Conservation (phyloP, 2,329 filamentous ascomycete species). For the Scopulariopsis brevicaulis region DNA sequence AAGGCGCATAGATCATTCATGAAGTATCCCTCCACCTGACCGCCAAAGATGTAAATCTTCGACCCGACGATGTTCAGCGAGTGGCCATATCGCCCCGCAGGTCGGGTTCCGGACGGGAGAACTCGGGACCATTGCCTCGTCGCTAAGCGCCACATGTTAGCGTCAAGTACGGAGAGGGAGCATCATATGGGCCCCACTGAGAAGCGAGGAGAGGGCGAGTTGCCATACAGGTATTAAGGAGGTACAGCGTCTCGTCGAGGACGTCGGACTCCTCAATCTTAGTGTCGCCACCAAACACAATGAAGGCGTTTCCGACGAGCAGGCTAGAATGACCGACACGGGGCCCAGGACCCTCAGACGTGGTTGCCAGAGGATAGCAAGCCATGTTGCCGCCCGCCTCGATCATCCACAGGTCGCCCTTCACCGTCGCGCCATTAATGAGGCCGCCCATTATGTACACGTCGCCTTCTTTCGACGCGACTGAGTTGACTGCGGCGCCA, state of each 20-base stretch:
- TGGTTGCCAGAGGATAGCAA: constrained; percentile 85
- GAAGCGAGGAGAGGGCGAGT: not conserved
- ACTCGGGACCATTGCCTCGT: constrained; percentile 97
- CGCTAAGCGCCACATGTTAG: constrained; percentile 37
- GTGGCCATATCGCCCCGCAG: constrained; percentile 88
- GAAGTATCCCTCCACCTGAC: constrained; percentile 93
- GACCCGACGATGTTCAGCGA: constrained; percentile 93
- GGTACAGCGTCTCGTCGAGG: constrained; percentile 88
- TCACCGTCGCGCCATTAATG: constrained; percentile 89
- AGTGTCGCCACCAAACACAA: constrained; percentile 96
- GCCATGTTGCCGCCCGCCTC: constrained; percentile 80
- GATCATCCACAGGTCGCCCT: constrained; percentile 96
- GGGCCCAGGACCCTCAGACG: constrained; percentile 86
- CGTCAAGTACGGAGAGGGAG: not conserved
- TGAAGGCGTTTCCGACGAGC: constrained; percentile 95
- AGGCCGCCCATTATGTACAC: constrained; percentile 97
- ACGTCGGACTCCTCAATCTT: constrained; percentile 90
- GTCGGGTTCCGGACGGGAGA: constrained; percentile 73
- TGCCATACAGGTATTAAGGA: constrained; percentile 88
- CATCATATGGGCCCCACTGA: not conserved
- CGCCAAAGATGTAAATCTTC: constrained; percentile 95
- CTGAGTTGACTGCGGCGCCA: constrained; percentile 87
- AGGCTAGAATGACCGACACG: constrained; percentile 90
- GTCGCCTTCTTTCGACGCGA: constrained; percentile 90
- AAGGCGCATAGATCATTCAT: constrained; percentile 97